A percentile compares a stretch with the other conserved stretches of the same genome.
These are phyloP conservation scores for Oidium heveae DNA, from an alignment of 2,329 filamentous ascomycete species.

Conservation along the genomic window DNA sequence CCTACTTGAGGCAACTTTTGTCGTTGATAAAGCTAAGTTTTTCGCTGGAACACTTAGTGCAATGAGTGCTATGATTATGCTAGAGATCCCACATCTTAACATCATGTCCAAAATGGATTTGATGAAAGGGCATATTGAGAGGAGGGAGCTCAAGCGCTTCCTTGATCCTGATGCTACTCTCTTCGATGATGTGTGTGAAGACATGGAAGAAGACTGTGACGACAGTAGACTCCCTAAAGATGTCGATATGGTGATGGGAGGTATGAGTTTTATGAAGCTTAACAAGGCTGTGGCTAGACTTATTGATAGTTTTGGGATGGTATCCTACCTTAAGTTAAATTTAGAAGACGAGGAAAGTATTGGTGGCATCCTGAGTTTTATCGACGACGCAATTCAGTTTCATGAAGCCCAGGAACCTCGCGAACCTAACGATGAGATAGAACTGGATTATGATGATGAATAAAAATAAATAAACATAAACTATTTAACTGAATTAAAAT, in stretches of 20 bases:
- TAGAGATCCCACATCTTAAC: conserved; percentile 91
- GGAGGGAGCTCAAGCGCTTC: conserved; percentile 74
- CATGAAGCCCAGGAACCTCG: conserved; percentile 81
- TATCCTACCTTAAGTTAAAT: conserved; percentile 78
- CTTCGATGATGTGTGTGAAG: conserved; percentile 41
- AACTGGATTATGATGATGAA: conserved; percentile 18
- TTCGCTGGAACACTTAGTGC: conserved; percentile 87
- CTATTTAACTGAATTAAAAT: background rate
- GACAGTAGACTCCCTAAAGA: conserved; percentile 29
- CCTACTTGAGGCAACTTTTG: conserved; percentile 83
- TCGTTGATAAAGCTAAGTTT: conserved; percentile 89
- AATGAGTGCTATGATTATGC: conserved; percentile 98
- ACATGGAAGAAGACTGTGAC: conserved; percentile 18
- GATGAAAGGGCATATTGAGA: conserved; percentile 67
- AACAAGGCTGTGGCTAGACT: conserved; percentile 74
- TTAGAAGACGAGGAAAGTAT: conserved; percentile 84
- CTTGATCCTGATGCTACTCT: conserved; percentile 64
- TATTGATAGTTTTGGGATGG: conserved; percentile 96
- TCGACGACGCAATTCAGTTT: conserved; percentile 82
- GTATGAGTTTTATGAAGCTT: conserved; percentile 54
- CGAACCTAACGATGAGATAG: conserved; percentile 45
- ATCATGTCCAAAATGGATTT: conserved; percentile 96
- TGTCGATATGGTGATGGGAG: conserved; percentile 51
- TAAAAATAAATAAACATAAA: background rate
- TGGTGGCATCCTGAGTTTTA: conserved; percentile 60